Conservation (phyloP, 1,284 basidiomycete species). For the Ceratobasidium sp. region DNA sequence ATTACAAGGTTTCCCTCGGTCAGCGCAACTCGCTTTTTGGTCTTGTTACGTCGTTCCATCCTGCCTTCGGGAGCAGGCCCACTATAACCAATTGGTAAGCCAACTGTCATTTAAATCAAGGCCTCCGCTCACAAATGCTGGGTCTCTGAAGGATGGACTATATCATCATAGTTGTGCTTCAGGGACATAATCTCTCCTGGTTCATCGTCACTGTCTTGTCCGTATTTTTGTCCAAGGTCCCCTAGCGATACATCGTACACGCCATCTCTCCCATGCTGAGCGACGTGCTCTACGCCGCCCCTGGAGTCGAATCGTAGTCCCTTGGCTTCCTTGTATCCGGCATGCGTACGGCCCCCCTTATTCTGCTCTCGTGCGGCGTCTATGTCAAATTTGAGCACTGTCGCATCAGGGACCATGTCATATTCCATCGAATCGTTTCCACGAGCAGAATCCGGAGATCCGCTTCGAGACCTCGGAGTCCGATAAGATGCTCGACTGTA, state of each 20-base stretch:
- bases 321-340: constrained; percentile 28
- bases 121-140: constrained; percentile 31
- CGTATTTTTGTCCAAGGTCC: constrained; percentile 25
- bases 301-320: constrained; percentile 25
- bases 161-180: constrained; percentile 34
- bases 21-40: constrained; percentile 72
- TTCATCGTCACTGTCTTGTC: constrained; percentile 34
- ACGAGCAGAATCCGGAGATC: constrained; percentile 27
- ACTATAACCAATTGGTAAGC: constrained; percentile 34
- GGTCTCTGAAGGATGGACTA: constrained; percentile 29
- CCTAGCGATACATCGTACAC: constrained; percentile 25
- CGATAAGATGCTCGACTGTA: constrained; percentile 32
- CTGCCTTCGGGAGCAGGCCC: constrained; percentile 85
- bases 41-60: constrained; percentile 74
- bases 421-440: constrained; percentile 38
- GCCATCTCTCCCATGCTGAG: constrained; percentile 5
- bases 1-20: constrained; percentile 88
- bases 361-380: constrained; percentile 17
- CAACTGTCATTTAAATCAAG: background rate
- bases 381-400: constrained; percentile 34
- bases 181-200: constrained; percentile 31
- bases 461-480: constrained; percentile 28
- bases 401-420: constrained; percentile 37
- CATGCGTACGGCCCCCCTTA: background rate
- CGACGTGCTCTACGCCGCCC: constrained; percentile 29